Percentiles rank a stretch among this genome's conserved stretches.
These are phyloP conservation scores for Colletotrichum magnum DNA, from an alignment of 2,329 filamentous ascomycete genomes.

Conservation along the genomic window DNA sequence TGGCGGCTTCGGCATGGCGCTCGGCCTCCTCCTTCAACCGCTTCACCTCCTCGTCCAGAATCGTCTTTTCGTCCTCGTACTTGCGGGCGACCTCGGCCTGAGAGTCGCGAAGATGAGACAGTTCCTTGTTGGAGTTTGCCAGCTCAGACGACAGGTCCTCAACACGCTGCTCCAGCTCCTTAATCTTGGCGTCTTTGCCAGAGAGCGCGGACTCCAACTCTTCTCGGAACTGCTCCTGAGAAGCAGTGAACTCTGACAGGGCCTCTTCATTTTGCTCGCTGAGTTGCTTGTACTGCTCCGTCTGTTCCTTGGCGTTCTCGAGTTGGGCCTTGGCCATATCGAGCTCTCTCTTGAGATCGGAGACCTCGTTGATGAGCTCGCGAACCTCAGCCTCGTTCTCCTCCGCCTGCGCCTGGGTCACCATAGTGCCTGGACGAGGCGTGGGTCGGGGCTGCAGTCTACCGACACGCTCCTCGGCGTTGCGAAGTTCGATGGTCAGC, in stretches of 20 bases:
- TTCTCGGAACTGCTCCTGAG: conserved; percentile 88
- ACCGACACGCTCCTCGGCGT: conserved; percentile 88
- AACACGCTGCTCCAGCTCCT: conserved; percentile 85
- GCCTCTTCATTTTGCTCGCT: conserved; percentile 91
- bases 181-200: conserved; percentile 84
- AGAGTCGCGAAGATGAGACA: conserved; percentile 84
- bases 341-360: conserved; percentile 88
- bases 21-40: conserved; percentile 88
- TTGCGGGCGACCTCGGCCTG: conserved; percentile 81
- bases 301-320: conserved; percentile 83
- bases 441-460: conserved; percentile 86
- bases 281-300: conserved; percentile 90
- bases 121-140: conserved; percentile 83
- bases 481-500: conserved; percentile 87
- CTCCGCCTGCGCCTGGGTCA: conserved; percentile 60
- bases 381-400: conserved; percentile 75
- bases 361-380: conserved; percentile 85
- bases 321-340: conserved; percentile 86
- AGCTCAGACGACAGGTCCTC: conserved; percentile 89
- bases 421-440: conserved; percentile 65
- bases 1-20: conserved; percentile 82
- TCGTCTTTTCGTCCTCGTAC: conserved; percentile 85
- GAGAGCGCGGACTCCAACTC: conserved; percentile 83
- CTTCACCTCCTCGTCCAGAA: conserved; percentile 82
- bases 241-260: conserved; percentile 81